Evolutionary conservation across 306 rosid species (phyloP), one percentile per base, ranked within the genome.

Genomic region (Prunus mongolica): DNA sequence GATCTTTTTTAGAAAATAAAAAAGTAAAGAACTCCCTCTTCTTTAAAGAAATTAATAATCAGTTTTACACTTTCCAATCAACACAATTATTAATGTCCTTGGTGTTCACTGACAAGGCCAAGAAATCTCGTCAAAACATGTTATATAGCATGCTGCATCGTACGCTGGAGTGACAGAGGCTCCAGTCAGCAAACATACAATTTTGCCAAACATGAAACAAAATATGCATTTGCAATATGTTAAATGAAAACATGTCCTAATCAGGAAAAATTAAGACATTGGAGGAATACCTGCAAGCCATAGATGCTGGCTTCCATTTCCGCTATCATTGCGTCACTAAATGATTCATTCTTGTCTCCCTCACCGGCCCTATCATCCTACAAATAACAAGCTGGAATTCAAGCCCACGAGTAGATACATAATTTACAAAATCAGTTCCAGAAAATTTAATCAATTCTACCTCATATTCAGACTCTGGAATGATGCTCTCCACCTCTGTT

Each of bases 281-380:
- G 77, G 79, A 41, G 56, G 56, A 46, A 87, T 82, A 91, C 96
- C 96, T 91, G 96, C 84, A 91, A 86, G 78, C 92, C 96, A 41
- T 91, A 89, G 76, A 84, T 78, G 85, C 89, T 87, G 70, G 96
- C 96, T 82, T 91, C 96, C 89, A 87, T 87, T 84, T 91, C 93
- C 69, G 93, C 92, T 34, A 89, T 87, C 92, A 83, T 81, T 79
- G 89, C 93, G 71, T 89, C 96, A 78, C 87, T 87, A 73, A 87
- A 85, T 74, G 79, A 81, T 22, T 79, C 87, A 78, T 56, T 86
- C 51, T 67, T 80, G 46, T 79, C 92, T 60, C 58, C 72, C 38
- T 80, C 82, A 79, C 72, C 76, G 16, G 82, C 88, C 83, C 73
- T 82, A 78, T 61, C 82, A 85, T 87, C 96, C 93, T 89, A 76